A percentile compares a stretch with the other conserved stretches of the same genome.
Evolutionary conservation across 2,329 filamentous ascomycete genomes (phyloP).

Genomic region (Monosporascus cannonballus): DNA sequence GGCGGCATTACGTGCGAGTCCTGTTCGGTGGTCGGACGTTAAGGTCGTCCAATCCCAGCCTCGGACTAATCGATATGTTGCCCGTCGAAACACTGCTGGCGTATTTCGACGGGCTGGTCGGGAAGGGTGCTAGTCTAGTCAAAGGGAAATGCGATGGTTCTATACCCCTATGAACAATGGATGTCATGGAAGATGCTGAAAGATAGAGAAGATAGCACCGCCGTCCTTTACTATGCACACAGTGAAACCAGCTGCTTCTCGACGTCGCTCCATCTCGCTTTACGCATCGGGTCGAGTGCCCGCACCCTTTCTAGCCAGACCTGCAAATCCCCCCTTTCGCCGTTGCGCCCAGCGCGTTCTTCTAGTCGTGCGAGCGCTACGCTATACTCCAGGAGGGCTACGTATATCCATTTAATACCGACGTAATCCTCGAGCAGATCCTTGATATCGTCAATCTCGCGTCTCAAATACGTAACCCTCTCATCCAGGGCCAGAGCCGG

Average conservation of each 20-base stretch:
- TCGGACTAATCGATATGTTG: constrained; percentile 68
- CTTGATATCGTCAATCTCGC: constrained; percentile 69
- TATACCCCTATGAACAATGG: too few species aligned
- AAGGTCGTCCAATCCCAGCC: constrained; percentile 58
- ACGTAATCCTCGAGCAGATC: constrained; percentile 55
- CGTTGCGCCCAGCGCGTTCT: constrained; percentile 28
- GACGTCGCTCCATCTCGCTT: constrained; percentile 67
- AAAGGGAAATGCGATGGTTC: constrained; percentile 27
- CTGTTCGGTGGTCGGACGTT: constrained; percentile 65
- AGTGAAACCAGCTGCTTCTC: constrained; percentile 28
- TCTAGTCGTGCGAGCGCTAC: constrained; percentile 51
- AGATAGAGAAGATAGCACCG: too few species aligned
- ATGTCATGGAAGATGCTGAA: too few species aligned
- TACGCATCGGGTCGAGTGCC: constrained; percentile 64
- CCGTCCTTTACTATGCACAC: neutral
- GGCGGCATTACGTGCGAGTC: constrained; percentile 54
- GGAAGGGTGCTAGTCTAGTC: constrained; percentile 40
- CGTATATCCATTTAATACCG: constrained; percentile 73
- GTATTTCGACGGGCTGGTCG: constrained; percentile 69
- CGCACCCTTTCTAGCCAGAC: constrained; percentile 58
- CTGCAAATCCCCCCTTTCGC: constrained; percentile 39
- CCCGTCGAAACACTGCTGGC: constrained; percentile 56
- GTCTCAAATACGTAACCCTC: constrained; percentile 57
- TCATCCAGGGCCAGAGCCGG: constrained; percentile 56
- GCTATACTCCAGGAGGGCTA: constrained; percentile 73